Evolutionary conservation across 192 early-diverging fungal species (phyloP), one percentile per base, ranked within the genome.

Genomic region (Backusella luteola): DNA sequence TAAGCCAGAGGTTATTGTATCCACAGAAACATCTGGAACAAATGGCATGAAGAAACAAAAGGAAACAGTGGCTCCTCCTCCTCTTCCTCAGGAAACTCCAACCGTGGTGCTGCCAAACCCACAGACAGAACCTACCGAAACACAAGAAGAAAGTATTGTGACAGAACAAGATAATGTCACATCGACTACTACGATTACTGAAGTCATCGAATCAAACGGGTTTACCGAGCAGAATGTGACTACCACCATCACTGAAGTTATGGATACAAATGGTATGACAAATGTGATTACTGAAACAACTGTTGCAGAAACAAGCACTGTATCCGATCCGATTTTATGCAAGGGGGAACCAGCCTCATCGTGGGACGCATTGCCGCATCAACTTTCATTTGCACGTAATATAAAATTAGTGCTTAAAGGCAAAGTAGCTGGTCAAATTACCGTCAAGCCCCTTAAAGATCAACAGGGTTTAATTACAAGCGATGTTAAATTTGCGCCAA

Each of bases 191-290:
- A 63, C 56, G 3, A 63, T 63, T 14, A 63, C 56, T 14, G 56
- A 63, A 63, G 56, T 63, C 6, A 63, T 63, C 1, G 56, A 63
- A 12, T 14, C 56, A 14, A 63, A 63, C 1, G 56, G 56, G 4
- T 29, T 63, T 63, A 63, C 56, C 23, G 56, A 63, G 56, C 56
- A 63, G 23, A 63, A 63, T 29, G 56, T 63, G 11, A 63, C 56
- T 3, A 63, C 56, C 56, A 63, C 56, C 23, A 63, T 63, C 21
- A 63, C 56, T 29, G 56, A 63, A 63, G 26, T 63, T 12, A 11
- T 63, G 56, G 56, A 63, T n/a, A 23, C 56, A 63, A 63, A 63
- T 29, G 56, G 56, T 63, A 63, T 63, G 56, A 63, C 56, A 29
- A 63, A 63, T 63, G 56, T 63, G 23, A 8, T 63, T 11, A 63